A percentile compares a stretch with the other conserved stretches of the same genome.
Conservation (phyloP, 192 early-diverging fungal genomes). For the Blastocladiella britannica region DNA sequence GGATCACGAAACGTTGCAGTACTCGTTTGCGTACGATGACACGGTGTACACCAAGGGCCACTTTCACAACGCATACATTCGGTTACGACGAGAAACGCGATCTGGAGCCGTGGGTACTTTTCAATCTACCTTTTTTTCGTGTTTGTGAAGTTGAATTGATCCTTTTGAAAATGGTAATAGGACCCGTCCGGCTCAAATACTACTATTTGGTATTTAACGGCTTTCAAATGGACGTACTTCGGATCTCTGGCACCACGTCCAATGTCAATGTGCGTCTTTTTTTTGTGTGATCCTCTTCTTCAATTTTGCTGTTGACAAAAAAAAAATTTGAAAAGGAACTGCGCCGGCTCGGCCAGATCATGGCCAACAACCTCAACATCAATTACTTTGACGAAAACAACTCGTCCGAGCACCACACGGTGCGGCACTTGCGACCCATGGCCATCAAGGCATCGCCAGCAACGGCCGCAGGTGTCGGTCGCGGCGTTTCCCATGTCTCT, state of each 20-base stretch:
- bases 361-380: background rate
- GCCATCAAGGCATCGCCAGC: too few relatives aligned
- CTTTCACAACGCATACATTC: background rate
- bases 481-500: background rate
- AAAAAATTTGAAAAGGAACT: background rate
- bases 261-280: background rate
- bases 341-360: background rate
- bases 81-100: background rate
- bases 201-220: constrained; percentile 1
- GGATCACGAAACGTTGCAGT: background rate
- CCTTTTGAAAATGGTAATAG: too few relatives aligned
- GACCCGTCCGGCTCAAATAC: too few relatives aligned
- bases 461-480: background rate
- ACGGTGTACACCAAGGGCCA: background rate
- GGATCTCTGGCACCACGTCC: background rate
- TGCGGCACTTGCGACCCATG: constrained; percentile 2
- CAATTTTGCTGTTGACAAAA: too few relatives aligned
- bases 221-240: background rate
- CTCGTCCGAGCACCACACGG: background rate
- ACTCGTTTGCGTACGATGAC: background rate
- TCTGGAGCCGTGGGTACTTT: too few relatives aligned
- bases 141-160: too few relatives aligned
- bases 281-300: too few relatives aligned
- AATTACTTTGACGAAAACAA: constrained; percentile 4
- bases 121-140: too few relatives aligned